These are phyloP conservation scores for Aspergillus awamori DNA, from an alignment of 2,329 filamentous ascomycete species.

Conservation along the genomic window DNA sequence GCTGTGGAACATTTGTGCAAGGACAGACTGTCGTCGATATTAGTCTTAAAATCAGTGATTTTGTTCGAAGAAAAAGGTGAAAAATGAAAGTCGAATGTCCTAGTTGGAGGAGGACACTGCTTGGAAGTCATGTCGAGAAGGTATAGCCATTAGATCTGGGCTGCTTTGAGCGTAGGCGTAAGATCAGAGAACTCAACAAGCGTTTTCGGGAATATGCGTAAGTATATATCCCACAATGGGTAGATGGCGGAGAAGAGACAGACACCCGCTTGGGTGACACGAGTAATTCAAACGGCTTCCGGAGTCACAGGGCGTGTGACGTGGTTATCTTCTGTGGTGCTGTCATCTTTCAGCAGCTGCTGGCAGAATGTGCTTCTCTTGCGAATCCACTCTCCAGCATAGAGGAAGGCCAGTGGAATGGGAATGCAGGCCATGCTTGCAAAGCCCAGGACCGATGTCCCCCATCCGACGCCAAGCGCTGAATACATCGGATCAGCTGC, in stretches of 20 bases:
- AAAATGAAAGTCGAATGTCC: too few species aligned
- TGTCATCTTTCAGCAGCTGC: slow-evolving; percentile 29
- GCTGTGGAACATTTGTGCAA: too few species aligned
- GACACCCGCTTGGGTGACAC: neutral
- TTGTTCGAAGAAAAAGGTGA: too few species aligned
- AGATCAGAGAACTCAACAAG: too few species aligned
- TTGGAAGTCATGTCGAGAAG: too few species aligned
- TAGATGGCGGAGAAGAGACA: neutral
- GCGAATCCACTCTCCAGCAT: slow-evolving; percentile 31
- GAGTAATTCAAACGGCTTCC: neutral
- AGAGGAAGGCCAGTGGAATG: slow-evolving; percentile 45
- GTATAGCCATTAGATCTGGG: too few species aligned
- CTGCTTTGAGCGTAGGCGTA: too few species aligned
- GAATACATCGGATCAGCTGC: slow-evolving; percentile 44
- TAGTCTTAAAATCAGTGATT: too few species aligned
- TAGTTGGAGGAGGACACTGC: too few species aligned
- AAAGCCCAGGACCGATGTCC: slow-evolving; percentile 46
- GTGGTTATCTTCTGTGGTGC: slow-evolving; percentile 8
- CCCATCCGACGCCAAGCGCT: slow-evolving; percentile 45
- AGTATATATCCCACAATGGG: neutral
- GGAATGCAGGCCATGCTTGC: slow-evolving; percentile 41
- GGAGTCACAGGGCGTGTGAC: neutral
- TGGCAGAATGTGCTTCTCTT: slow-evolving; percentile 37
- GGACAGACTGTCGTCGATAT: too few species aligned
- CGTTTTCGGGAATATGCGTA: too few species aligned